Base-by-base conservation (phyloP, 2,329 filamentous ascomycete genomes). In the Sphaceloma murrayae region DNA sequence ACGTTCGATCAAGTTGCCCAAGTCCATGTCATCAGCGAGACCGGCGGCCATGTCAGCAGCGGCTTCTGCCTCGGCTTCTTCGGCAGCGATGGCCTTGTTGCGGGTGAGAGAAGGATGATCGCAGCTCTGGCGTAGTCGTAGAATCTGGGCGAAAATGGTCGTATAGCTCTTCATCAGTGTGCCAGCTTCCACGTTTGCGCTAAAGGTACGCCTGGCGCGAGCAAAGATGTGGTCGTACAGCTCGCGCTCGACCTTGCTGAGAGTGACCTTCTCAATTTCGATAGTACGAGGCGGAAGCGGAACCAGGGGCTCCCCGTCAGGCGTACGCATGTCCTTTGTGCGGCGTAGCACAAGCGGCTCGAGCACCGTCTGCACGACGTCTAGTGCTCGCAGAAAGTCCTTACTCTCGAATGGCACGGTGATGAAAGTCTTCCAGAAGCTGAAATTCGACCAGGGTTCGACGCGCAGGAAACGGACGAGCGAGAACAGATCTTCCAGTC, bases 341-440 rank as follows among this genome's bases (percentile, higher is more conserved):
- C 91, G 77, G 33, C 91, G 77, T 62, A 98, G 78, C 6, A 98
- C 91, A n/a, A 98, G 67, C 5, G 91, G 91, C 58, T 98, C 91
- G 4, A 98, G 67, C 0, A 98, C 89, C 0, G 89, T 98, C 60
- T 98, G 91, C 1, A 98, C 91, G 2, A 98, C 91, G 58, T 96
- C 91, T 5, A 98, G 70, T 1, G 91, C 91, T 3, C 88, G 80
- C 53, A 95, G 78, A 58, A 94, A 95, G 51, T 98, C 84, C 53
- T 91, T 91, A 0, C 86, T 89, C 61, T 98, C 91, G 52, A 98
- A 98, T 0, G 91, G 91, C 1, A 94, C 81, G 0, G 91, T 98
- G 57, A 98, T 96, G 60, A 98, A 98, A 0, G 91, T 96, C 59
- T 88, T 88, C 91, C 91, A 98, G 65, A 94, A 98, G 0, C 88